Conservation (phyloP, 2,329 filamentous ascomycete species). For the Cadophora gregata region DNA sequence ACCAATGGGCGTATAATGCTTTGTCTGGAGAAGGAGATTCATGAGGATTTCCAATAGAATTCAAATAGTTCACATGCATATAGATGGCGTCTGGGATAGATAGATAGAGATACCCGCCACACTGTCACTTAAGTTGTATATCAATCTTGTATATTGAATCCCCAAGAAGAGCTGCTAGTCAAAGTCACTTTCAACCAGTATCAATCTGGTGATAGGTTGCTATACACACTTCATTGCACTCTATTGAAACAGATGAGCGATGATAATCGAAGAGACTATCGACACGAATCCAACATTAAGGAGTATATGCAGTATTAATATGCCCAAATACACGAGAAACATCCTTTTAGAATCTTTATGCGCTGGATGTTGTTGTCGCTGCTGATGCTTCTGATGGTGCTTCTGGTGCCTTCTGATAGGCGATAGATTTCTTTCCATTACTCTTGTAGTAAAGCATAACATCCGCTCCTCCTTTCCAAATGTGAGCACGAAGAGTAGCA, state of each 20-base stretch:
- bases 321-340: slow-evolving; percentile 9
- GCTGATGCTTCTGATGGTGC: slow-evolving; percentile 17
- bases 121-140: slow-evolving; percentile 14
- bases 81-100: slow-evolving; percentile 31
- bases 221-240: neutral
- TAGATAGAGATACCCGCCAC: slow-evolving; percentile 7
- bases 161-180: neutral
- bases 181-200: neutral
- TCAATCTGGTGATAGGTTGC: neutral
- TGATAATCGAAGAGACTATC: neutral
- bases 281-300: slow-evolving; percentile 5
- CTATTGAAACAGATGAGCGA: slow-evolving; percentile 7
- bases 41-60: slow-evolving; percentile 4
- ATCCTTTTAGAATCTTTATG: slow-evolving; percentile 10
- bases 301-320: slow-evolving; percentile 16
- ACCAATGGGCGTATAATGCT: slow-evolving; percentile 85
- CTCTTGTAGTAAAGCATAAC: slow-evolving; percentile 89
- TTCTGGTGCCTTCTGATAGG: slow-evolving; percentile 28
- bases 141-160: neutral
- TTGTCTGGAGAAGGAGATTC: slow-evolving; percentile 48
- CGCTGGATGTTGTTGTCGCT: slow-evolving; percentile 17
- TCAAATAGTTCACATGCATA: slow-evolving; percentile 26
- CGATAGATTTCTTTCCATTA: slow-evolving; percentile 67
- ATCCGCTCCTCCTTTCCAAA: slow-evolving; percentile 96
- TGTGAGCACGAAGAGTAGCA: slow-evolving; percentile 87